Percentiles rank a stretch among this genome's conserved stretches.
Conservation (phyloP, 148 eudicot genomes). For the Oxyria digyna region DNA sequence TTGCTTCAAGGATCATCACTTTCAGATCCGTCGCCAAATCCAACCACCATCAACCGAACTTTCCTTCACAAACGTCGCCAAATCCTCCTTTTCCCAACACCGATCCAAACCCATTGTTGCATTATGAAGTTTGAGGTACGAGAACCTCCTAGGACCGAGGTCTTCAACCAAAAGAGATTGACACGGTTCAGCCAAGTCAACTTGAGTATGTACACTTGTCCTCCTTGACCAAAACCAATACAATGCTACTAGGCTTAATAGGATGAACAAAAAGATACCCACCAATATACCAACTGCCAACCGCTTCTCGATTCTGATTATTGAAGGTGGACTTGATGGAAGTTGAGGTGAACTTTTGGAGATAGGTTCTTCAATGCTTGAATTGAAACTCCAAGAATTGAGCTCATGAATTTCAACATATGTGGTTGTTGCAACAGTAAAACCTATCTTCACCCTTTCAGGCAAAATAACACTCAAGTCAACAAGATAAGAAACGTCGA, state of each 20-base stretch:
- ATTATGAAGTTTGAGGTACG: constrained; percentile 3
- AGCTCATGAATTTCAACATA: constrained; percentile 18
- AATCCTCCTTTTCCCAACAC: constrained; percentile 28
- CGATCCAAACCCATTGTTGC: constrained; percentile 16
- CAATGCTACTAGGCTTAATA: neutral
- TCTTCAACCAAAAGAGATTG: constrained; percentile 15
- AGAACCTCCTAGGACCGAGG: constrained; percentile 21
- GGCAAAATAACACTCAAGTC: constrained; percentile 34
- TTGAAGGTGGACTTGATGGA: neutral
- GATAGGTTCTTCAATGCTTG: constrained; percentile 16
- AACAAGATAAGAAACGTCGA: constrained; percentile 19
- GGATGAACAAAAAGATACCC: constrained; percentile 15
- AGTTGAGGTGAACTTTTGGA: neutral
- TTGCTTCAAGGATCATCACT: no score
- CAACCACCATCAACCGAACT: no score
- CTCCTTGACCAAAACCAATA: neutral
- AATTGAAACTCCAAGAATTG: constrained; percentile 30
- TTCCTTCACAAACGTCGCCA: constrained; percentile 19
- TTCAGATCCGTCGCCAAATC: no score
- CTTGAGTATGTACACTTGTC: neutral
- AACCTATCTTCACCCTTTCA: constrained; percentile 37
- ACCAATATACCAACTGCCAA: constrained; percentile 11
- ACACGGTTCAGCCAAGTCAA: neutral
- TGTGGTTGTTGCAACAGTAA: constrained; percentile 36
- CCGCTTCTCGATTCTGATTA: neutral